Percentiles rank a stretch among this genome's conserved stretches.
These are phyloP conservation scores for Colletotrichum gloeosporioides DNA, from an alignment of 2,329 filamentous ascomycete genomes.

Conservation along the genomic window DNA sequence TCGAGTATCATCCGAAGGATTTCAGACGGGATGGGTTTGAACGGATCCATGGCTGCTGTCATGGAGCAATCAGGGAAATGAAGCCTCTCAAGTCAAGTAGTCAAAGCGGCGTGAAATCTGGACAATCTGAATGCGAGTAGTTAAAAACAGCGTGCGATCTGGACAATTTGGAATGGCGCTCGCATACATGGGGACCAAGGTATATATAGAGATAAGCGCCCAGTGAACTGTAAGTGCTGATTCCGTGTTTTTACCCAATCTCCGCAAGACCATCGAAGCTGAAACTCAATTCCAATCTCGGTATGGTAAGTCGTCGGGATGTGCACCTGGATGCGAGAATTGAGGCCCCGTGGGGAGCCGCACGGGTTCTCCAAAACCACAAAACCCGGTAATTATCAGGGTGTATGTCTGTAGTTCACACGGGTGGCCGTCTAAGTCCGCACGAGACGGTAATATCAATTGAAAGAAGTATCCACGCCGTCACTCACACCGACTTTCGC, in stretches of 20 bases:
- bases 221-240: background rate
- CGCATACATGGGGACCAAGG: background rate
- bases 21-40: background rate
- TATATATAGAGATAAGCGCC: background rate
- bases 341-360: background rate
- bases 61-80: background rate
- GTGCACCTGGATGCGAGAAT: background rate
- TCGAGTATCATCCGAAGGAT: background rate
- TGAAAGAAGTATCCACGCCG: background rate
- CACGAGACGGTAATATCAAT: background rate
- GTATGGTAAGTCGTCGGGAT: background rate
- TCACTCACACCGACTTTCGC: background rate
- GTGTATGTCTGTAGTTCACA: background rate
- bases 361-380: background rate
- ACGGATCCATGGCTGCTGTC: background rate
- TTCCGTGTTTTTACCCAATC: background rate
- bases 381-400: background rate
- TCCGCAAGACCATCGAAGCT: background rate
- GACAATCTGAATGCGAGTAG: background rate
- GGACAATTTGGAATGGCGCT: background rate
- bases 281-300: background rate
- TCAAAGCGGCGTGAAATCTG: background rate
- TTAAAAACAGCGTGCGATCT: background rate
- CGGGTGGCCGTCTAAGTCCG: background rate
- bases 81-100: background rate